Evolutionary conservation across 805 yeast genomes (phyloP).

Genomic region (Starmerella scarabaei): DNA sequence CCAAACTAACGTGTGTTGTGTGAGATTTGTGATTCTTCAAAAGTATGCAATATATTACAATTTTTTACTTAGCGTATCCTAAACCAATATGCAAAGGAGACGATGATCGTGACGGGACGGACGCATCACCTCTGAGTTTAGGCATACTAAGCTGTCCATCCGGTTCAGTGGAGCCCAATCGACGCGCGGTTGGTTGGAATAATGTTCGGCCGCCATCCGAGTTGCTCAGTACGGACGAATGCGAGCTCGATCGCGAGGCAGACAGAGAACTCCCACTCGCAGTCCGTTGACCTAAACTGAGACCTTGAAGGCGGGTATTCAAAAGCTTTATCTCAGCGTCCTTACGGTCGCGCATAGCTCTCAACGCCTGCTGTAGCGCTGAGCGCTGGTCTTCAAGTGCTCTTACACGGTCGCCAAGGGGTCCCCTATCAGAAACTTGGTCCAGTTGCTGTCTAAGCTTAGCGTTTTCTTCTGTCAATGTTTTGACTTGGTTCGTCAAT

Average conservation of each 20-base stretch:
- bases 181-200: no score
- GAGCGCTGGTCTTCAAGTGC: conserved; percentile 28
- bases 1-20: no score
- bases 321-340: conserved; percentile 27
- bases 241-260: no score
- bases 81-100: conserved; percentile 2
- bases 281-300: background rate
- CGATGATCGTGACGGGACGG: conserved; percentile 1
- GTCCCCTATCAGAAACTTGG: conserved; percentile 25
- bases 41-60: no score
- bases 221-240: background rate
- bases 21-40: no score
- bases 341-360: conserved; percentile 31
- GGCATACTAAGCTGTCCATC: no score
- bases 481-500: conserved; percentile 24
- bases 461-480: conserved; percentile 26
- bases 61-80: background rate
- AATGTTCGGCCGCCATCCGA: no score
- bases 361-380: conserved; percentile 30
- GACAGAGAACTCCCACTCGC: background rate
- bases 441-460: conserved; percentile 24
- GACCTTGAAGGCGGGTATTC: conserved; percentile 23
- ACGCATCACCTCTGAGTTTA: no score
- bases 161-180: no score
- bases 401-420: conserved; percentile 27